Evolutionary conservation across 345 rosid species (phyloP), one percentile per base, ranked within the genome.

Genomic region (Garcia nutans): DNA sequence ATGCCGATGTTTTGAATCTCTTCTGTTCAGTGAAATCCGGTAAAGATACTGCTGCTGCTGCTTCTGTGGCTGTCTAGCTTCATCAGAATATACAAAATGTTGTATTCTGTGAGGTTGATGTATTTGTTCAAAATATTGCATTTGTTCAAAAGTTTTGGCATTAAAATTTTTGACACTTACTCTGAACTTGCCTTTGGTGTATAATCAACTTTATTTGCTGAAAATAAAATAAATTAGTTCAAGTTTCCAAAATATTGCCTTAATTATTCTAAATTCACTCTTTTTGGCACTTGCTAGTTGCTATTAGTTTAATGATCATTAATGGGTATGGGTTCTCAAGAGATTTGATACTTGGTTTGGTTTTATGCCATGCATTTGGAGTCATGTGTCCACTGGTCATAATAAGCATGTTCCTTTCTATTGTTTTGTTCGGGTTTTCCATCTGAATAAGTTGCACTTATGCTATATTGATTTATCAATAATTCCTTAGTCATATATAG

Each of bases 1-100:
- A 88, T 84, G 88, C 95, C 13, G 97, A 93, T 85, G 90, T 92
- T 78, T 81, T 92, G 83, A 84, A 88, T 86, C 92, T 96, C 81
- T 93, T 96, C 77, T 82, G 63, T 81, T 81, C 58, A 9, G 66
- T 49, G 49, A 71, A 78, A 58, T 44, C 41, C 52, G 50, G 41
- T 52, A 33, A 68, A 64, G 75, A 65, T 74, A 60, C 70, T 57
- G 64, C 75, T 59, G 70, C 78, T 67, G 72, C 86, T 45, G 42
- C 82, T 72, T 50, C 78, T 54, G 82, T 66, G 52, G 64, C 83
- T 58, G 82, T 81, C 66, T 80, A 80, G 77, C 74, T 77, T 77
- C 76, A 55, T 56, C 66, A 65, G 61, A 74, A 57, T 67, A 60
- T 78, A 56, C 52, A n/a, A 68, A 33, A 2, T 31, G 13, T 66